Evolutionary conservation across 495 filamentous ascomycete genomes (phyloP).

Genomic region (Melanomma pulvis-pyrius): DNA sequence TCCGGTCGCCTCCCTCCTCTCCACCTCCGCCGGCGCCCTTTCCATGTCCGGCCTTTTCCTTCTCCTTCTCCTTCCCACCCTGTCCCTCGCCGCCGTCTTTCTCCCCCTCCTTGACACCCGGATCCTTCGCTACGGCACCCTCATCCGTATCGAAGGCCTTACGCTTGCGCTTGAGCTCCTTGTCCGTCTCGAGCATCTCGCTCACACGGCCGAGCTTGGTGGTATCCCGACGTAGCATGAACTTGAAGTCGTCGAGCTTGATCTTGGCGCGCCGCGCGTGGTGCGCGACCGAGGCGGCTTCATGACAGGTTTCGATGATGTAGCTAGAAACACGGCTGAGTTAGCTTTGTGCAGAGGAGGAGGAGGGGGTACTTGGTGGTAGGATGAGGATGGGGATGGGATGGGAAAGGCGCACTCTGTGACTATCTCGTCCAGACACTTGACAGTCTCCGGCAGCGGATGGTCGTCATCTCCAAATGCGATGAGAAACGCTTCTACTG

Average conservation of each 20-base stretch:
- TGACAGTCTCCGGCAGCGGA: slow-evolving; percentile 79
- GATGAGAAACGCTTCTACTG: slow-evolving; percentile 80
- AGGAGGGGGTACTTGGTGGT: not conserved
- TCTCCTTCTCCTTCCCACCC: slow-evolving; percentile 21
- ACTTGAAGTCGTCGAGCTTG: slow-evolving; percentile 97
- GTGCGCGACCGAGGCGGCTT: slow-evolving; percentile 77
- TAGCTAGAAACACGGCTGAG: slow-evolving; percentile 36
- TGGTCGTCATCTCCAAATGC: slow-evolving; percentile 76
- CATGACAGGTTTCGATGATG: slow-evolving; percentile 82
- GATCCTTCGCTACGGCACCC: slow-evolving; percentile 44
- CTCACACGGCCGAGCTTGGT: slow-evolving; percentile 85
- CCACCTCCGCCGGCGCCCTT: slow-evolving; percentile 3
- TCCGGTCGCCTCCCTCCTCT: slow-evolving; percentile 26
- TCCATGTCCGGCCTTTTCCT: not conserved
- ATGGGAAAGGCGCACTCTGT: slow-evolving; percentile 59
- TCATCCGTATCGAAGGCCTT: slow-evolving; percentile 65
- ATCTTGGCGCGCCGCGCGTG: slow-evolving; percentile 88
- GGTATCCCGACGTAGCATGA: slow-evolving; percentile 81
- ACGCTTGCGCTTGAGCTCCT: slow-evolving; percentile 74
- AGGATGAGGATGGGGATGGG: not conserved
- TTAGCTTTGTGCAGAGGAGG: slow-evolving; percentile 1
- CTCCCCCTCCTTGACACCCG: slow-evolving; percentile 35
- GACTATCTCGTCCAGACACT: slow-evolving; percentile 88
- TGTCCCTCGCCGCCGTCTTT: no score
- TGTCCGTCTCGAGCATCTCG: slow-evolving; percentile 80